Base-by-base conservation (phyloP, 192 early-diverging fungal species). In the Backusella luteola region DNA sequence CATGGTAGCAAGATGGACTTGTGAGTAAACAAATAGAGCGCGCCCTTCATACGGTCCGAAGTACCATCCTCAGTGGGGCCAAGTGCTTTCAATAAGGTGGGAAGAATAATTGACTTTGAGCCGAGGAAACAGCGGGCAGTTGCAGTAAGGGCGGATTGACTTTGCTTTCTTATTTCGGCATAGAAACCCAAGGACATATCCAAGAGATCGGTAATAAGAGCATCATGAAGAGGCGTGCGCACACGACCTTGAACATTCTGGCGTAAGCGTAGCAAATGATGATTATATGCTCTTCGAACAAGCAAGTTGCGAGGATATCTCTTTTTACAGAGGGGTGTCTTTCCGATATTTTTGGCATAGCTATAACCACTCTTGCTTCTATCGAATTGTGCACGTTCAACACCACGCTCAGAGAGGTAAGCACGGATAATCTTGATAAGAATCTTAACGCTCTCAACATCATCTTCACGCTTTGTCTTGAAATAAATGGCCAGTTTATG, bases 371-470 rank as follows among this genome's bases (percentile, higher is more conserved):
- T 85, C 59, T 79, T 83, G 67, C 76, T 84, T 38, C 71, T 78
- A 26, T 90, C 85, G 52, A 84, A 87, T 21, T 80, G 81, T 15
- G 46, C 69, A 44, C 87, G 85, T 36, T 90, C 85, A 17, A 85
- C 77, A 38, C 90, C 90, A 29, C 88, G 87, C 59, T 90, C 81
- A 0, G 84, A 84, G 26, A 93, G 73, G 52, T 79, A 87, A 11
- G 85, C 69, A 23, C 85, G 81, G 14, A 80, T 59, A 7, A 85
- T 83, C 78, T 90, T 88, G 49, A 94, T 80, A 34, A 94, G 66
- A 23, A 85, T 83, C 70, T 93, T 94, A 73, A 92, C 85, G 75
- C 87, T 90, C 70, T 93, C 94, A 2, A 94, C 90, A 79, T 96
- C 93, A 78, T 96, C 93, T 63, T 92, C 92, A 15, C 86, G 83